Conservation (phyloP, 805 yeast species). For the Ogataea methanolica region DNA sequence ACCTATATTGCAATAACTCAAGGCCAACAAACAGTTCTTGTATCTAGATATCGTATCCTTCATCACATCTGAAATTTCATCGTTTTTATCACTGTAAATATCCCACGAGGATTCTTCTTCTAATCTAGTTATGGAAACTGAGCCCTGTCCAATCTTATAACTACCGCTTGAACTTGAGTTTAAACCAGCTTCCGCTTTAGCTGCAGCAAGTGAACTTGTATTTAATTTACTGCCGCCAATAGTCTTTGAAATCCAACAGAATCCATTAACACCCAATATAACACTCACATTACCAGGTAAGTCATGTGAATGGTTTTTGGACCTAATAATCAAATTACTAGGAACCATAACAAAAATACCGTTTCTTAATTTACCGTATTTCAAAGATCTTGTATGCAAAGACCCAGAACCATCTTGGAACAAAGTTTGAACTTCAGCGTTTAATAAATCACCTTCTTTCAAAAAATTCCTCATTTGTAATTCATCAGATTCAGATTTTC, state of each 20-base stretch:
- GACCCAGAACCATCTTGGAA: slow-evolving; percentile 91
- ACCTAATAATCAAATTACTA: slow-evolving; percentile 72
- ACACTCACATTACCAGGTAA: slow-evolving; percentile 93
- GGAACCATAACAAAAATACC: slow-evolving; percentile 84
- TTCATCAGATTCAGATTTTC: slow-evolving; percentile 94
- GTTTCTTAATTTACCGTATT: slow-evolving; percentile 91
- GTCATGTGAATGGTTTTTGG: slow-evolving; percentile 81
- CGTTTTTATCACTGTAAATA: slow-evolving; percentile 88
- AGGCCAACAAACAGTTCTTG: slow-evolving; percentile 74
- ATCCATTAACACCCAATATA: slow-evolving; percentile 93
- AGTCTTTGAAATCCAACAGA: slow-evolving; percentile 83
- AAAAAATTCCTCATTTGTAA: slow-evolving; percentile 90
- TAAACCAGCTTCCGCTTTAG: slow-evolving; percentile 36
- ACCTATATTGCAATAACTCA: slow-evolving; percentile 82
- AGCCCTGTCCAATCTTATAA: slow-evolving; percentile 53
- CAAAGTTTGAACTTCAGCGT: slow-evolving; percentile 92
- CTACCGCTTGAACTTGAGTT: slow-evolving; percentile 25
- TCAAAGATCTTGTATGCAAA: slow-evolving; percentile 89
- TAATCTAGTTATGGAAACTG: slow-evolving; percentile 72
- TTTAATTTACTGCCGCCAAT: slow-evolving; percentile 24
- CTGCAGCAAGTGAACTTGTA: slow-evolving; percentile 16
- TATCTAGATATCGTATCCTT: slow-evolving; percentile 80
- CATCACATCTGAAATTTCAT: slow-evolving; percentile 53
- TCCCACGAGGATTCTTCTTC: slow-evolving; percentile 91
- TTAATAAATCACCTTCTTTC: slow-evolving; percentile 92